Conservation (phyloP, 257 asterid species). For the Cinchona pubescens region DNA sequence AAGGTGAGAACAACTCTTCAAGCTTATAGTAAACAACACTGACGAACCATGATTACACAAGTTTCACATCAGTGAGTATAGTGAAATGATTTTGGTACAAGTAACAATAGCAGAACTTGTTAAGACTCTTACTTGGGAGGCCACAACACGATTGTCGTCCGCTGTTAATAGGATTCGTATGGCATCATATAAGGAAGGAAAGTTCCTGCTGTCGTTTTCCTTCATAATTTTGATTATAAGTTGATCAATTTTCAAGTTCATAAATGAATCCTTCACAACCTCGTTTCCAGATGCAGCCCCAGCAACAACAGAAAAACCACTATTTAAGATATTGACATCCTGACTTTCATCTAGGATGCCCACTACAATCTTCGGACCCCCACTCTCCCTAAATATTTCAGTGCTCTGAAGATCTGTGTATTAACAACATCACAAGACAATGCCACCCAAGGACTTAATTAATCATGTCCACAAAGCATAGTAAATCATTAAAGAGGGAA, state of each 20-base stretch:
- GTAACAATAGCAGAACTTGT: conserved; percentile 4
- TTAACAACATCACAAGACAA: conserved; percentile 1
- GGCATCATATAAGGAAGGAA: conserved; percentile 72
- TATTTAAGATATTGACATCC: conserved; percentile 51
- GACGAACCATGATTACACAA: not conserved
- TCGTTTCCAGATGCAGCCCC: conserved; percentile 93
- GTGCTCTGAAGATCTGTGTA: conserved; percentile 79
- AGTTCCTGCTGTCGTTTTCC: conserved; percentile 48
- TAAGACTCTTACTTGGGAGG: conserved; percentile 72
- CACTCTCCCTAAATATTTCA: conserved; percentile 59
- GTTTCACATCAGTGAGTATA: not conserved
- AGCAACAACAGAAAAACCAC: conserved; percentile 73
- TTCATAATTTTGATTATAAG: conserved; percentile 55
- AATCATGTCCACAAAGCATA: not conserved
- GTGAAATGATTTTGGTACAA: not conserved
- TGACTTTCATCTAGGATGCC: conserved; percentile 48
- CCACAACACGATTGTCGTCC: conserved; percentile 84
- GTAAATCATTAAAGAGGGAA: too few relatives aligned
- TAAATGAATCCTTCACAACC: conserved; percentile 78
- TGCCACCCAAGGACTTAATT: not conserved
- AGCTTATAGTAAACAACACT: not conserved
- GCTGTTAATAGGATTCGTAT: conserved; percentile 70
- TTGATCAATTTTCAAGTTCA: conserved; percentile 81
- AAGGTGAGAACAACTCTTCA: not conserved
- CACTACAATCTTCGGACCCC: conserved; percentile 63